Evolutionary conservation across 2,329 filamentous ascomycete genomes (phyloP), one percentile per base, ranked within the genome.

Genomic region (Chaetomium strumarium): DNA sequence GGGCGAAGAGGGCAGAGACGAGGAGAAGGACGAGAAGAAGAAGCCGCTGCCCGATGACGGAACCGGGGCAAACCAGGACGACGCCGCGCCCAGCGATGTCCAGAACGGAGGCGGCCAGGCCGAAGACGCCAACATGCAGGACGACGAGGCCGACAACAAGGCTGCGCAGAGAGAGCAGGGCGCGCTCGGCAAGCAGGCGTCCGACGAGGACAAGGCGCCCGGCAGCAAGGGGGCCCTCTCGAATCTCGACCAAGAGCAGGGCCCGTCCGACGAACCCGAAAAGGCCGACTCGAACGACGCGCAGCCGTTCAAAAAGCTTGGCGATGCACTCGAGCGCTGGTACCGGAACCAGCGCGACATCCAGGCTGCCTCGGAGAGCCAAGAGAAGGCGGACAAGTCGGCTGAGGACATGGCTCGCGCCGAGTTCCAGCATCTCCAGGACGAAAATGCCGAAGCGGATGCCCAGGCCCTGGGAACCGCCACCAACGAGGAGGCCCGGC

Each of bases 341-440:
- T 91, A 97, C 68, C 82, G 88, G 53, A 88, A 90, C 64, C 88
- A 95, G 63, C 82, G 81, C 43, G 86, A 96, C 56, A 97, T 99
- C 61, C 74, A 86, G 53, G 72, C 79, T 2, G 74, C 81, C 19
- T 49, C 55, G 49, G 71, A 80, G 46, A 72, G 78, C 36, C 71
- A 83, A 17, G 76, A 81, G 43, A 72, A 77, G 17, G 72, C 71
- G 36, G 68, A 77, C 39, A 67, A 73, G 40, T 70, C 72, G 59
- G 72, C 66, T 61, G 81, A 83, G n/a, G 84, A 93, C 56, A 86
- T 89, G 76, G 77, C 80, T 10, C 78, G 85, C 64, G 81, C 81
- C n/a, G 90, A 96, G 65, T 96, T 96, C 65, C 90, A 97, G 71
- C 93, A 99, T 70, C 75, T 97, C 3, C 85, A 86, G 55, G 84